Conservation (phyloP, 208 protist species). For the Acanthamoeba sp. region DNA sequence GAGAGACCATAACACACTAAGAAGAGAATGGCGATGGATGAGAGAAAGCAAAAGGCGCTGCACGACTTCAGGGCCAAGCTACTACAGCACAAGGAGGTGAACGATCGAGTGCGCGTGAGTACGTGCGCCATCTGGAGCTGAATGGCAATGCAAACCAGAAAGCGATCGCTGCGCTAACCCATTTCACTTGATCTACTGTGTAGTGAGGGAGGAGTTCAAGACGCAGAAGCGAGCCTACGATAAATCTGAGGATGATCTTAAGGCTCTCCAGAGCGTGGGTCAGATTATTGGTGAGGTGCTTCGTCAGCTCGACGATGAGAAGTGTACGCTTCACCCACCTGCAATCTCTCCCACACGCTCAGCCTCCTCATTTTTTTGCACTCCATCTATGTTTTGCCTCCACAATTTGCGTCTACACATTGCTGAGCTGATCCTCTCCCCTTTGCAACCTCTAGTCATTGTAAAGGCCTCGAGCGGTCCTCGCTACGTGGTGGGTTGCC, state of each 20-base stretch:
- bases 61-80: slow-evolving; percentile 87
- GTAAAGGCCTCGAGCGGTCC: slow-evolving; percentile 99
- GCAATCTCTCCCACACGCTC: too few species aligned
- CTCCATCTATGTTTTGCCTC: too few species aligned
- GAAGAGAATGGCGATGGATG: slow-evolving; percentile 70
- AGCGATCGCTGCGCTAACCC: not conserved
- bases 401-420: too few species aligned
- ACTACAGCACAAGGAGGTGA: slow-evolving; percentile 88
- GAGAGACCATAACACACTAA: not conserved
- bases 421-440: too few species aligned
- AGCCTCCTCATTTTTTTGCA: too few species aligned
- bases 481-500: slow-evolving; percentile 98
- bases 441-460: slow-evolving; percentile 91
- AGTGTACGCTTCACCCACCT: slow-evolving; percentile 85
- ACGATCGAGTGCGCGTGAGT: slow-evolving; percentile 83
- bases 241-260: slow-evolving; percentile 98
- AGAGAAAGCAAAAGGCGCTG: slow-evolving; percentile 79
- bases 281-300: slow-evolving; percentile 99
- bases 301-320: slow-evolving; percentile 94
- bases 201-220: slow-evolving; percentile 85
- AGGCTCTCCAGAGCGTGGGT: slow-evolving; percentile 98
- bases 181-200: not conserved
- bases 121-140: slow-evolving; percentile 28
- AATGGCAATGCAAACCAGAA: too few species aligned
- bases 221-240: slow-evolving; percentile 94